Conservation (phyloP, 352 stramenopile species). For the Globisporangium cystogenes region DNA sequence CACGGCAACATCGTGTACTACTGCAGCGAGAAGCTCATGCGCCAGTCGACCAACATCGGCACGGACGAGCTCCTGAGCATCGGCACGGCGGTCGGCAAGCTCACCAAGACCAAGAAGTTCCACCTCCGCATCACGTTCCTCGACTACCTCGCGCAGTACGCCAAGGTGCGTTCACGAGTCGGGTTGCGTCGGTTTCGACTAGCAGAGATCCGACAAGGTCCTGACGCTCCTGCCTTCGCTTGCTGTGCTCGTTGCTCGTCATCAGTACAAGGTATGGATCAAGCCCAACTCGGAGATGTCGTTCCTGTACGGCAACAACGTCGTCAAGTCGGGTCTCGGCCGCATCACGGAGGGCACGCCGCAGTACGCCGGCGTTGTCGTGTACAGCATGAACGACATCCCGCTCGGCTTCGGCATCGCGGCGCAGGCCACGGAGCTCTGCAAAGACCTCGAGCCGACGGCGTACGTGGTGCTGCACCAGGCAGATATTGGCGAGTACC, state of each 20-base stretch:
- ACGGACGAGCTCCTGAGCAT: constrained; percentile 95
- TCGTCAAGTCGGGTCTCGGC: constrained; percentile 97
- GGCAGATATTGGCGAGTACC: constrained; percentile 98
- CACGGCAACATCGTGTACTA: constrained; percentile 98
- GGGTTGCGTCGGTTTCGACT: too few relatives aligned
- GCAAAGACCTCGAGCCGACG: constrained; percentile 94
- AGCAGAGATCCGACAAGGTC: too few relatives aligned
- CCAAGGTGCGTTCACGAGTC: constrained; percentile 76
- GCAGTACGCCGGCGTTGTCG: constrained; percentile 97
- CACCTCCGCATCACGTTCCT: constrained; percentile 98
- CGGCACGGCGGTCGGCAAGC: constrained; percentile 98
- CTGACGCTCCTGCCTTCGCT: neutral
- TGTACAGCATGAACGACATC: constrained; percentile 99
- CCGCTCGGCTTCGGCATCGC: constrained; percentile 98
- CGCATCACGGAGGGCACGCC: constrained; percentile 97
- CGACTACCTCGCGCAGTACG: constrained; percentile 98
- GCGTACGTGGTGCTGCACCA: constrained; percentile 99
- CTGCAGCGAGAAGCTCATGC: constrained; percentile 96
- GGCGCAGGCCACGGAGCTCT: constrained; percentile 93
- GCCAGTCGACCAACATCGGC: constrained; percentile 93
- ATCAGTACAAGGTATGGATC: constrained; percentile 99
- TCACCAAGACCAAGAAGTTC: constrained; percentile 99
- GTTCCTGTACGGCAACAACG: constrained; percentile 99
- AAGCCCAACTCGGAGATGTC: constrained; percentile 99
- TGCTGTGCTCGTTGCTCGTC: too few relatives aligned